Conservation (phyloP, 768 basidiomycete species). For the Macrolepiota dolichaula region DNA sequence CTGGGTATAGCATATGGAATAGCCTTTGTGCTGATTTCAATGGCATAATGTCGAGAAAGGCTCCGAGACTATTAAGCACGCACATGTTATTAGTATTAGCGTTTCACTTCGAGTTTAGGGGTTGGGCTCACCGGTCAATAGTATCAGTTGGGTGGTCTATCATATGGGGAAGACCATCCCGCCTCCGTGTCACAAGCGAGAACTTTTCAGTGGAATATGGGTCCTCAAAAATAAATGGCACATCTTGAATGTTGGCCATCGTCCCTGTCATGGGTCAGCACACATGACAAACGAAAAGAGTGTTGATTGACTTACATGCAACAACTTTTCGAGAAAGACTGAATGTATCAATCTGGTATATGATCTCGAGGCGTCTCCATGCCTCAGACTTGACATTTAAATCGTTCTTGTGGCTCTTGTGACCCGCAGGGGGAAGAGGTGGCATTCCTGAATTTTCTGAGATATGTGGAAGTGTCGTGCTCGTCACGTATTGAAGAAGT, state of each 20-base stretch:
- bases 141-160: slow-evolving; percentile 36
- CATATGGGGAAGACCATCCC: slow-evolving; percentile 27
- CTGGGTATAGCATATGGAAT: slow-evolving; percentile 42
- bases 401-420: slow-evolving; percentile 45
- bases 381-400: slow-evolving; percentile 40
- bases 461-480: slow-evolving; percentile 44
- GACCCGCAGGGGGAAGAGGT: slow-evolving; percentile 32
- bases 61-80: background rate
- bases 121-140: slow-evolving; percentile 35
- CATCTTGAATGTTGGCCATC: background rate
- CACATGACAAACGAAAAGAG: background rate
- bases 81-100: background rate
- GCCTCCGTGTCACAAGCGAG: slow-evolving; percentile 6
- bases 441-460: slow-evolving; percentile 23
- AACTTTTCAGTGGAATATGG: slow-evolving; percentile 1
- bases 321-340: slow-evolving; percentile 1
- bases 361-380: slow-evolving; percentile 50
- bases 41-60: slow-evolving; percentile 33
- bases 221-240: background rate
- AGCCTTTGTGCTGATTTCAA: slow-evolving; percentile 47
- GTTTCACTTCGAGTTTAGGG: background rate
- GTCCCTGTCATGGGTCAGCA: background rate
- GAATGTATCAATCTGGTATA: slow-evolving; percentile 31
- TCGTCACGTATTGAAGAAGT: slow-evolving; percentile 44
- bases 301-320: background rate